Conservation (phyloP, 176 grass and related monocot species). For the Ensete ventricosum region DNA sequence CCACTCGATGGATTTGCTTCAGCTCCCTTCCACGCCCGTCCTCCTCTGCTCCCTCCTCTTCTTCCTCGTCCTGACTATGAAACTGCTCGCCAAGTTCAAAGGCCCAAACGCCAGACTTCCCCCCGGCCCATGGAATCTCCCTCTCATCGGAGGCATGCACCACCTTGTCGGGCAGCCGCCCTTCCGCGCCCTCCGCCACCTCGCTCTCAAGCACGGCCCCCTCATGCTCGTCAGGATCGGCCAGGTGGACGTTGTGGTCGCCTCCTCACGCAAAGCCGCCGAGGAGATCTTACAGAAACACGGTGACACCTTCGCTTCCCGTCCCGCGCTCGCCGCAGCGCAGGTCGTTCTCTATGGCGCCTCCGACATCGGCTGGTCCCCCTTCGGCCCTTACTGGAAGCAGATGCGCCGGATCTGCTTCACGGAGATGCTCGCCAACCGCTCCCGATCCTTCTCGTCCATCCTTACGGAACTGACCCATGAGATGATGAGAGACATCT, state of each 20-base stretch:
- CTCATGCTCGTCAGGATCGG: background rate
- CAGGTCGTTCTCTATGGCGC: background rate
- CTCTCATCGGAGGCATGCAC: slow-evolving; percentile 13
- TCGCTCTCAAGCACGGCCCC: background rate
- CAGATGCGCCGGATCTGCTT: background rate
- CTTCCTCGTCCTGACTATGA: background rate
- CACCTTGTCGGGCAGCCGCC: background rate
- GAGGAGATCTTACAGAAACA: background rate
- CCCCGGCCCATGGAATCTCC: background rate
- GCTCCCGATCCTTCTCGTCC: background rate
- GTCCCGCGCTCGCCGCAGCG: background rate
- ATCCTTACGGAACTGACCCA: background rate
- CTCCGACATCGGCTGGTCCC: background rate
- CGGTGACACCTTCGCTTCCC: background rate
- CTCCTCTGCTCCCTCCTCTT: background rate
- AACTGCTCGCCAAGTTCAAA: background rate
- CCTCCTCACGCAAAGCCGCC: background rate
- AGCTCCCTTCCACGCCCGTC: background rate
- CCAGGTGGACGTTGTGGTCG: background rate
- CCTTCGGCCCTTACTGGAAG: background rate
- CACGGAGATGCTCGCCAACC: background rate
- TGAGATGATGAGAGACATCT: background rate
- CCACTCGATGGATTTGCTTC: background rate
- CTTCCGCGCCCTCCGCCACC: background rate
- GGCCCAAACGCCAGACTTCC: background rate